Evolutionary conservation across 495 filamentous ascomycete species (phyloP).

Genomic region (Polyplosphaeria fusca): DNA sequence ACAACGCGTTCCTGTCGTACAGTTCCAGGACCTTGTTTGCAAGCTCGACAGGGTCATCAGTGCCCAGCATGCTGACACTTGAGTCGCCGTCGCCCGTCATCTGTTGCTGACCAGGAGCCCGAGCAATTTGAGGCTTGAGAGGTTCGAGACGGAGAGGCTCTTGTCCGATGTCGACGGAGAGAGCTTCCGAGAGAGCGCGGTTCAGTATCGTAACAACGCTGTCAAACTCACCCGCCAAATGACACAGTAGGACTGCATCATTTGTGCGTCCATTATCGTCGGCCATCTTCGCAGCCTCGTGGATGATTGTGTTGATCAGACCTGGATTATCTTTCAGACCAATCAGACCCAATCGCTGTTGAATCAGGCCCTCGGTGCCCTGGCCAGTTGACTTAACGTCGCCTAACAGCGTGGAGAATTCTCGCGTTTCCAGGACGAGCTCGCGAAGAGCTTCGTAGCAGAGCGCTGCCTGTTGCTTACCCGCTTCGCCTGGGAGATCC

Average conservation of each 20-base stretch:
- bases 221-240: conserved; percentile 92
- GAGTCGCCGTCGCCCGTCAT: conserved; percentile 44
- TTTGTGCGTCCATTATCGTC: conserved; percentile 90
- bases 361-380: conserved; percentile 79
- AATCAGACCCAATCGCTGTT: conserved; percentile 83
- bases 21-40: conserved; percentile 75
- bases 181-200: conserved; percentile 81
- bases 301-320: conserved; percentile 80
- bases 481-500: conserved; percentile 69
- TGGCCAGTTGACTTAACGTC: conserved; percentile 81
- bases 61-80: conserved; percentile 76
- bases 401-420: conserved; percentile 89
- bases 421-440: conserved; percentile 87
- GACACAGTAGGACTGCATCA: conserved; percentile 90
- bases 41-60: conserved; percentile 79
- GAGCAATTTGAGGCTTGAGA: conserved; percentile 55
- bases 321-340: conserved; percentile 72
- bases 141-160: conserved; percentile 72
- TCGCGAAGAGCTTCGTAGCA: conserved; percentile 95
- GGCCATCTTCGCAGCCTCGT: conserved; percentile 83
- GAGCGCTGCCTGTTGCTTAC: conserved; percentile 71
- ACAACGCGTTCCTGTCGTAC: conserved; percentile 73
- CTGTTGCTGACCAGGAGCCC: conserved; percentile 23
- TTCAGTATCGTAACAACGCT: conserved; percentile 85
- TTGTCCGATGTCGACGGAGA: conserved; percentile 76